phyloP scores from a whole-genome alignment of 2,329 filamentous ascomycete species.

The Diaporthe capsici region DNA sequence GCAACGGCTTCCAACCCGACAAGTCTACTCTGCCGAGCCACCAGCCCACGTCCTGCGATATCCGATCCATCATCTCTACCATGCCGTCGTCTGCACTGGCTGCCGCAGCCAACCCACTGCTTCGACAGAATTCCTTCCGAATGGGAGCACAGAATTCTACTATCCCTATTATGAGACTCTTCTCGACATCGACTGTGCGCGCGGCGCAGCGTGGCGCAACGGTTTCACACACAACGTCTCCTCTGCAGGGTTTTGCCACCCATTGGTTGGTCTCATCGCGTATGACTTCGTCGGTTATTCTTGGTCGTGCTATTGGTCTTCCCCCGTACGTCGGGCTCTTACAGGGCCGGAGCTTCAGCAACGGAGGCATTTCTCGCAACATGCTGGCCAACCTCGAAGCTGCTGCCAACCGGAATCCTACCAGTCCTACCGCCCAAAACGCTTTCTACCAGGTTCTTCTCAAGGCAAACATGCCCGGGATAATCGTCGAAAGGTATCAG shows the following conservation, averaged over 20 bases:
- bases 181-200: slow-evolving; percentile 33
- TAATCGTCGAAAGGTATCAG: slow-evolving; percentile 91
- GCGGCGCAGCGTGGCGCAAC: neutral
- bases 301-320: slow-evolving; percentile 31
- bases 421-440: slow-evolving; percentile 89
- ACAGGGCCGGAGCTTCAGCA: slow-evolving; percentile 57
- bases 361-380: slow-evolving; percentile 67
- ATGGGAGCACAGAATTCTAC: neutral
- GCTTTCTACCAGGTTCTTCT: slow-evolving; percentile 94
- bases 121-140: slow-evolving; percentile 31
- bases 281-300: neutral
- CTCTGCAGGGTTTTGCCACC: slow-evolving; percentile 7
- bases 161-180: slow-evolving; percentile 10
- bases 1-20: slow-evolving; percentile 4
- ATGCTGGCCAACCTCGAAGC: slow-evolving; percentile 89
- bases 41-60: slow-evolving; percentile 48
- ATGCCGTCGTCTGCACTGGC: slow-evolving; percentile 50
- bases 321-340: slow-evolving; percentile 37
- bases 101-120: slow-evolving; percentile 48
- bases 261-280: neutral
- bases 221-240: slow-evolving; percentile 1
- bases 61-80: slow-evolving; percentile 50
- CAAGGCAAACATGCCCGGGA: slow-evolving; percentile 92
- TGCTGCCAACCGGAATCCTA: slow-evolving; percentile 92
- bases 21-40: slow-evolving; percentile 35